Evolutionary conservation across 2,329 filamentous ascomycete genomes (phyloP).

Genomic region (Talaromyces sp.): DNA sequence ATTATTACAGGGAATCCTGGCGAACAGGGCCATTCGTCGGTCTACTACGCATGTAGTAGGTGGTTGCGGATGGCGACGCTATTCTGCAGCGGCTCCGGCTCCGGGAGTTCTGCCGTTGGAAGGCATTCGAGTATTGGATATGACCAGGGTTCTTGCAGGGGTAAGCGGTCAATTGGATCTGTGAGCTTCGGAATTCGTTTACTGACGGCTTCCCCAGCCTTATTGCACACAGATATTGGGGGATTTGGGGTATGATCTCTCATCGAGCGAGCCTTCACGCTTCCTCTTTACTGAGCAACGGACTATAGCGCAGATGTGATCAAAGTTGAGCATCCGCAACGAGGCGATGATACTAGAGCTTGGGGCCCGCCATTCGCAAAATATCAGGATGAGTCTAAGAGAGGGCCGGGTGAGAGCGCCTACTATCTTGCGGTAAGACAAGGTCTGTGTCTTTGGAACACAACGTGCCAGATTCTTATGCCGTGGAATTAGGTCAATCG

Average conservation of each 20-base stretch:
- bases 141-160: conserved; percentile 92
- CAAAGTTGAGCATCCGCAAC: conserved; percentile 88
- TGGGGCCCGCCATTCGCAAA: conserved; percentile 94
- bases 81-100: conserved; percentile 39
- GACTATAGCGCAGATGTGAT: conserved; percentile 78
- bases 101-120: conserved; percentile 63
- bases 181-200: not conserved
- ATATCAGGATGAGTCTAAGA: conserved; percentile 58
- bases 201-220: conserved; percentile 54
- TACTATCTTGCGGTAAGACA: conserved; percentile 78
- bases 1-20: conserved; percentile 23
- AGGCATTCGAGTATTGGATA: conserved; percentile 85
- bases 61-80: conserved; percentile 25
- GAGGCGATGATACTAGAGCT: conserved; percentile 88
- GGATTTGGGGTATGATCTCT: conserved; percentile 72
- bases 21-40: not conserved
- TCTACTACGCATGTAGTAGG: not conserved
- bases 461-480: not conserved
- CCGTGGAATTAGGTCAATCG: conserved; percentile 66
- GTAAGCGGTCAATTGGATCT: conserved; percentile 50
- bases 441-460: not conserved
- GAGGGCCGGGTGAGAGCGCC: conserved; percentile 77
- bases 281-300: conserved; percentile 10
- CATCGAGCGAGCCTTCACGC: conserved; percentile 2
- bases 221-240: conserved; percentile 97